Base-by-base conservation (phyloP, 2,329 filamentous ascomycete genomes). In the Didymella segeticola region DNA sequence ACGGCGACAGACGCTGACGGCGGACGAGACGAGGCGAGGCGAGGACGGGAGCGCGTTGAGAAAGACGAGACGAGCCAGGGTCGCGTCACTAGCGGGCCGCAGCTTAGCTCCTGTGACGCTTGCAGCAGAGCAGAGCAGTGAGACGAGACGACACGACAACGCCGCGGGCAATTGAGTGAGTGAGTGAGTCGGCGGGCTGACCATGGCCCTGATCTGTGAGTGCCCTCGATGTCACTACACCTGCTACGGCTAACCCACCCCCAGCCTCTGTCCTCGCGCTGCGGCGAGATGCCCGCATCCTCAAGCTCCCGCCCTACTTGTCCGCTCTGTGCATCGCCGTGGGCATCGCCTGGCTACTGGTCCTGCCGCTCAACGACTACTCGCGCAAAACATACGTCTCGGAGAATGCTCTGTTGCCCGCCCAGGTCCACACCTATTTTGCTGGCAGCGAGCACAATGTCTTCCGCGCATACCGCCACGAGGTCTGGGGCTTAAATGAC, bases 351-450 rank as follows among this genome's bases (percentile, higher is more conserved):
- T 99, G 93, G 91, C 86, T 99, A 12, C 85, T 97, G 19, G 82
- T 98, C 26, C 85, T 99, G 1, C 95, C 95, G 2, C 82, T 98
- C 47, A 85, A 98, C 75, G 85, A 93, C 62, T 96, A 98, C 79
- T 96, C 92, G 43, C 87, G 95, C 61, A 83, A 85, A 56, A 99
- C 93, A 1, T 99, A 99, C 75, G 95, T 99, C 53, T 98, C 93
- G 36, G 95, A 99, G 75, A 99, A 99, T 74, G 95, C 95, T 10
- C 86, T 99, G 27, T 81, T 99, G 12, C 95, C 95, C 0, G 95
- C 93, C 2, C 95, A 99, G 76, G 95, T 98, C 8, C 93, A 98
- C 77, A 96, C 95, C 1, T 99, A 99, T 76, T 99, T 99, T 72
- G 88, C 90, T 6, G 95, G 95, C 15, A 96, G 91, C 74, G 95